phyloP scores from a whole-genome alignment of 2,329 filamentous ascomycete species.

The Fusarium algeriense region DNA sequence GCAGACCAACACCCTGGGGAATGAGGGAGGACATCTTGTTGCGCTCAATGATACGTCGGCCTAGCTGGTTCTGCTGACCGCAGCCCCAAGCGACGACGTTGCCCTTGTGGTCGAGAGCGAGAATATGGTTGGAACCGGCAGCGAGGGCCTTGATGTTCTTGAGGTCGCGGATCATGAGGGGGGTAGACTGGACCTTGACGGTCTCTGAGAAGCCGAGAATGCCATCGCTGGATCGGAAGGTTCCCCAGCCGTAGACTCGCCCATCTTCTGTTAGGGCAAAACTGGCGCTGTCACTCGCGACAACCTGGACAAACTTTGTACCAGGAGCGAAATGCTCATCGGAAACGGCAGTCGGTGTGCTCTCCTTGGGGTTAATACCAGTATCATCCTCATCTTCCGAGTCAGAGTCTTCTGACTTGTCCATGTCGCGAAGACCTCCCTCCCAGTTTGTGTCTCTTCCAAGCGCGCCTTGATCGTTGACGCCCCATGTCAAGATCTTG shows the following conservation, averaged over 20 bases:
- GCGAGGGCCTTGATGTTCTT: conserved; percentile 74
- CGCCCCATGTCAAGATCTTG: conserved; percentile 87
- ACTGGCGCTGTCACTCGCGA: conserved; percentile 79
- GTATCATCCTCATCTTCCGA: conserved; percentile 70
- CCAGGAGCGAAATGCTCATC: conserved; percentile 70
- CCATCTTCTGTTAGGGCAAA: conserved; percentile 83
- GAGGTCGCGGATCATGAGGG: conserved; percentile 69
- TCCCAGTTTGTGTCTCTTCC: conserved; percentile 79
- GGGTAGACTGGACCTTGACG: conserved; percentile 63
- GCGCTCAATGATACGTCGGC: conserved; percentile 70
- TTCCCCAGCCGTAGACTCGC: conserved; percentile 85
- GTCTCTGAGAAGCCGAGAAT: conserved; percentile 72
- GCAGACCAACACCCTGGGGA: conserved; percentile 68
- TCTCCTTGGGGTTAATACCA: conserved; percentile 78
- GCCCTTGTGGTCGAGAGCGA: conserved; percentile 74
- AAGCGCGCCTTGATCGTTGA: conserved; percentile 86
- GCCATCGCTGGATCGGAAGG: conserved; percentile 76
- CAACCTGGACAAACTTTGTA: conserved; percentile 73
- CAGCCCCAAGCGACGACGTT: conserved; percentile 78
- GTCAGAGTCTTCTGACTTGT: conserved; percentile 65
- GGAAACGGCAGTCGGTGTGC: conserved; percentile 72
- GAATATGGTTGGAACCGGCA: conserved; percentile 77
- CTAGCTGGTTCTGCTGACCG: conserved; percentile 74
- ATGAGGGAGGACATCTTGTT: conserved; percentile 72
- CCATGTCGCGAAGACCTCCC: conserved; percentile 70